A percentile compares a stretch with the other conserved stretches of the same genome.
Evolutionary conservation across 2,329 filamentous ascomycete species (phyloP).

Genomic region (Pseudogymnoascus sp.): DNA sequence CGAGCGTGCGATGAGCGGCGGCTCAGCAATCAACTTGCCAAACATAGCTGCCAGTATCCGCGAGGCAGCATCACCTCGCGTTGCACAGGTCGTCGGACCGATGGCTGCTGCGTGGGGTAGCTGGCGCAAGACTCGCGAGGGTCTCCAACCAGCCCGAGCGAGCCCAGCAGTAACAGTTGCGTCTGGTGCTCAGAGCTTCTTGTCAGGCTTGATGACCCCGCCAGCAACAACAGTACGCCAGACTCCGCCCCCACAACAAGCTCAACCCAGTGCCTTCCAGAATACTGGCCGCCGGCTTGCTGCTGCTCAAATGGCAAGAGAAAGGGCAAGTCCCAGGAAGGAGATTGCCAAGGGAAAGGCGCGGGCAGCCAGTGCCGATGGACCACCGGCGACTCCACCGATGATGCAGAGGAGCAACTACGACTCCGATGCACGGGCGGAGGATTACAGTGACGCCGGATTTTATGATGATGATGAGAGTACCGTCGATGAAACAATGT

Average conservation of each 20-base stretch:
- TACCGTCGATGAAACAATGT: slow-evolving; percentile 13
- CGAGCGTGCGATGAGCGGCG: slow-evolving; percentile 69
- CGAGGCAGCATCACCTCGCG: slow-evolving; percentile 64
- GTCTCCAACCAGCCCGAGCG: slow-evolving; percentile 34
- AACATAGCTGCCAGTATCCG: slow-evolving; percentile 70
- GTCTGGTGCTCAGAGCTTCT: slow-evolving; percentile 48
- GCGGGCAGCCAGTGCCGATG: slow-evolving; percentile 27
- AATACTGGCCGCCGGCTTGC: slow-evolving; percentile 51
- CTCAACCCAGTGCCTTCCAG: slow-evolving; percentile 47
- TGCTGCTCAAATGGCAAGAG: slow-evolving; percentile 36
- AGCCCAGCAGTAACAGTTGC: slow-evolving; percentile 32
- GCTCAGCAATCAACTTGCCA: slow-evolving; percentile 58
- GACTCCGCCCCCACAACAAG: slow-evolving; percentile 38
- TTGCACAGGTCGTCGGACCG: slow-evolving; percentile 71
- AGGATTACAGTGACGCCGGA: slow-evolving; percentile 35
- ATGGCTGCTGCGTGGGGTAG: slow-evolving; percentile 90
- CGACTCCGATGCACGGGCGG: slow-evolving; percentile 51
- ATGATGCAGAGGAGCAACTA: slow-evolving; percentile 53
- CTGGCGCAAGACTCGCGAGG: slow-evolving; percentile 61
- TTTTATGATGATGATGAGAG: slow-evolving; percentile 30
- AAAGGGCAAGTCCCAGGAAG: slow-evolving; percentile 4
- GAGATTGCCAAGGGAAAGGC: slow-evolving; percentile 9
- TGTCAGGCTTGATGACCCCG: slow-evolving; percentile 82
- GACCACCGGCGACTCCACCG: slow-evolving; percentile 42
- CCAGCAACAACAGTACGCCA: slow-evolving; percentile 59